A percentile compares a stretch with the other conserved stretches of the same genome.
These are phyloP conservation scores for Dipteronia sinensis DNA, from an alignment of 345 rosid genomes.

Conservation along the genomic window DNA sequence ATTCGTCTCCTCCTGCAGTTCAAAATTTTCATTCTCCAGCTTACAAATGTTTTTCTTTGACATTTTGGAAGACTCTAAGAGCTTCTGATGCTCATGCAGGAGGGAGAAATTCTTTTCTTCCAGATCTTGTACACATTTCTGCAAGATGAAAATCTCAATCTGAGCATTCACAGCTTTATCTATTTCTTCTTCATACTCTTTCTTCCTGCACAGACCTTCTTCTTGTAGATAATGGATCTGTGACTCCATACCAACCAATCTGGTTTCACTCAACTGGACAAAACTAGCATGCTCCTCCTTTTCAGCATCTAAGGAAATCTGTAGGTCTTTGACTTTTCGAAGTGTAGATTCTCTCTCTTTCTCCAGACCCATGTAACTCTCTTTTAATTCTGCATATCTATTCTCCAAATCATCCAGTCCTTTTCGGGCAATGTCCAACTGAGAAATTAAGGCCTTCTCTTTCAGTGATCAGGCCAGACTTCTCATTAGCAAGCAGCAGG, in stretches of 20 bases:
- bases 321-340: conserved; percentile 55
- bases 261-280: conserved; percentile 44
- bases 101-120: conserved; percentile 62
- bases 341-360: conserved; percentile 59
- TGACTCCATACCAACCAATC: conserved; percentile 54
- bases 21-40: conserved; percentile 54
- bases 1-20: conserved; percentile 55
- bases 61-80: conserved; percentile 53
- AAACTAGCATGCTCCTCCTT: conserved; percentile 54
- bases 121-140: conserved; percentile 61
- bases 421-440: conserved; percentile 51
- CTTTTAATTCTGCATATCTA: conserved; percentile 49
- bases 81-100: conserved; percentile 52
- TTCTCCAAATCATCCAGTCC: conserved; percentile 58
- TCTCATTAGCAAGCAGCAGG: conserved; percentile 61
- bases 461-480: conserved; percentile 48
- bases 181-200: conserved; percentile 65
- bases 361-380: conserved; percentile 47
- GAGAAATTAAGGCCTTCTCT: conserved; percentile 57
- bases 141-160: conserved; percentile 69
- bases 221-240: conserved; percentile 56
- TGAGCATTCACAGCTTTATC: conserved; percentile 61
- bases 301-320: conserved; percentile 48
- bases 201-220: conserved; percentile 55
- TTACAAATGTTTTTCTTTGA: conserved; percentile 61